A percentile compares a stretch with the other conserved stretches of the same genome.
These are phyloP conservation scores for Candida golubevii DNA, from an alignment of 805 yeast species.

Conservation along the genomic window DNA sequence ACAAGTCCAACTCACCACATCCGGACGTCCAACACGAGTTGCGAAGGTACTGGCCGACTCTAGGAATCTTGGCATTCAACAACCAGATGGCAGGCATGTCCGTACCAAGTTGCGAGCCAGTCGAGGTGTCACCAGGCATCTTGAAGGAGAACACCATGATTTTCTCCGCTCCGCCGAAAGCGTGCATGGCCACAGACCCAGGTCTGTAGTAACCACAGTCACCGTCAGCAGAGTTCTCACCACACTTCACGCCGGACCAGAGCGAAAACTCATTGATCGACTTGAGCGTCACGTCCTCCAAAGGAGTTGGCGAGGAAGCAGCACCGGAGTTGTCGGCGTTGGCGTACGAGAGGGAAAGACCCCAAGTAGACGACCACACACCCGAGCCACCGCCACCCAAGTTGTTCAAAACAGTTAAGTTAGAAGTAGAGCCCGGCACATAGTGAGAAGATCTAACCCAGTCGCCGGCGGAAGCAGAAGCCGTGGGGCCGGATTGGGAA, in stretches of 20 bases:
- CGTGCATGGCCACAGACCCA: conserved; percentile 90
- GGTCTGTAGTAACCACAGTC: conserved; percentile 84
- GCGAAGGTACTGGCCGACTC: conserved; percentile 82
- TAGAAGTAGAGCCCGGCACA: conserved; percentile 63
- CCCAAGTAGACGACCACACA: conserved; percentile 79
- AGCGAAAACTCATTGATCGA: conserved; percentile 80
- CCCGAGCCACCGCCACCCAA: conserved; percentile 90
- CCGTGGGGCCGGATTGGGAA: conserved; percentile 29
- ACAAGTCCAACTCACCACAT: conserved; percentile 96
- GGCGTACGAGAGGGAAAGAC: conserved; percentile 86
- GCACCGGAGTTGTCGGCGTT: conserved; percentile 73
- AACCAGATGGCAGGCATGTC: conserved; percentile 99
- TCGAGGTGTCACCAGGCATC: conserved; percentile 70
- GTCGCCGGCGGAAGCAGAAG: conserved; percentile 16
- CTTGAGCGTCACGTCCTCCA: conserved; percentile 61
- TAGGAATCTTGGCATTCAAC: conserved; percentile 91
- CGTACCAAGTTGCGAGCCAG: conserved; percentile 11
- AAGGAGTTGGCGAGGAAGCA: conserved; percentile 62
- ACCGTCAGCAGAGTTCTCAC: conserved; percentile 26
- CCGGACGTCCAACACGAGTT: conserved; percentile 98
- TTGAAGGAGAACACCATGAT: conserved; percentile 88
- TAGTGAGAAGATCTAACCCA: conserved; percentile 76
- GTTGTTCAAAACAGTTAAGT: conserved; percentile 80
- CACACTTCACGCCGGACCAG: conserved; percentile 68
- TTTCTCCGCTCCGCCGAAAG: conserved; percentile 81